phyloP scores from a whole-genome alignment of 2,329 filamentous ascomycete species.

The Coniochaeta ligniaria region DNA sequence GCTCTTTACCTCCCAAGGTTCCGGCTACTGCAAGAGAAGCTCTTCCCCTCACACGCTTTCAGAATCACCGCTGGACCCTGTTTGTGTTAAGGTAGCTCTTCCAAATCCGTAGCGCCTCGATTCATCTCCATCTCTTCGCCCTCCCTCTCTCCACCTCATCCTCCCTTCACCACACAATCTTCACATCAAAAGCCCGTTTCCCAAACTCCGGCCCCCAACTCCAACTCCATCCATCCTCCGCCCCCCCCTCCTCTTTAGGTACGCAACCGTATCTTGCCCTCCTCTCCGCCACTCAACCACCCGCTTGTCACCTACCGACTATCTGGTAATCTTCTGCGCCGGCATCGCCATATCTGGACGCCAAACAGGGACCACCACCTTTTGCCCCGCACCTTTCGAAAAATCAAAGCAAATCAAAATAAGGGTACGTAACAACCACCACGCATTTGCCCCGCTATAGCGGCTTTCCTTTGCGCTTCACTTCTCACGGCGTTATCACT shows the following conservation, averaged over 20 bases:
- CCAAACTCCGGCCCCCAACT: background rate
- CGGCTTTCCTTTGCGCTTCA: background rate
- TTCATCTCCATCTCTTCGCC: background rate
- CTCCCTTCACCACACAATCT: background rate
- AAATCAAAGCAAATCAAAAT: background rate
- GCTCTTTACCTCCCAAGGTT: background rate
- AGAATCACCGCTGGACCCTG: background rate
- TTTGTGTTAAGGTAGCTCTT: background rate
- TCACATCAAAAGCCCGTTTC: background rate
- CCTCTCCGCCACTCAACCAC: background rate
- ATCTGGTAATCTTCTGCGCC: background rate
- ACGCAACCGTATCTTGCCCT: background rate
- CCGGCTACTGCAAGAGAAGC: background rate
- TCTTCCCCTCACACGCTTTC: background rate
- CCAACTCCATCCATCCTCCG: background rate
- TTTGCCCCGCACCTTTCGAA: background rate
- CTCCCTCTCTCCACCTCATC: background rate
- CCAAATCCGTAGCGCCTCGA: background rate
- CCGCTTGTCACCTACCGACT: background rate
- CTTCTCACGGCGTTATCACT: background rate
- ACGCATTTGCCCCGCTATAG: constrained; percentile 1
- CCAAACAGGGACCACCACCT: background rate
- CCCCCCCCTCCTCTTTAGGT: background rate
- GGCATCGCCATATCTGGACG: background rate
- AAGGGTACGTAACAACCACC: background rate